These are phyloP conservation scores for Heimioporus sp. DNA, from an alignment of 768 basidiomycete genomes.

Conservation along the genomic window DNA sequence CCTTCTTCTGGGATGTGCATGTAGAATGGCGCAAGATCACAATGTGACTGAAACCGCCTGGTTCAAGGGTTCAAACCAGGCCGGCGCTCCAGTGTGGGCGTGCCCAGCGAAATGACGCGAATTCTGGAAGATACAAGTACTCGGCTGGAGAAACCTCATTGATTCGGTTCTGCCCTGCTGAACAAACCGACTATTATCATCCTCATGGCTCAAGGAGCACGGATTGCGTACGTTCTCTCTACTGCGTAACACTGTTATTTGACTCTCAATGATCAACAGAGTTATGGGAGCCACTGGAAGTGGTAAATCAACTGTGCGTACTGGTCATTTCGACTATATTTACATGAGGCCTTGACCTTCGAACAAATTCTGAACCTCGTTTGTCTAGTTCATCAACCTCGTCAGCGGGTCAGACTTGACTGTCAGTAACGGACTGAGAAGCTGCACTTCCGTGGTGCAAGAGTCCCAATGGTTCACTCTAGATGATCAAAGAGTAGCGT, in stretches of 20 bases:
- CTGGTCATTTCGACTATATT: neutral
- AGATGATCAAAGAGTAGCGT: constrained; percentile 40
- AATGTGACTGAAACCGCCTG: neutral
- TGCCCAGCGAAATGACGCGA: too few species aligned
- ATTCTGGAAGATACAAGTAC: too few species aligned
- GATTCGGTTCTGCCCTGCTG: neutral
- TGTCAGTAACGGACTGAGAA: constrained; percentile 45
- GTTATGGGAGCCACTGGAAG: constrained; percentile 36
- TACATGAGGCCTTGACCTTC: neutral
- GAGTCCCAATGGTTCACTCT: constrained; percentile 41
- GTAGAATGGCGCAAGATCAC: neutral
- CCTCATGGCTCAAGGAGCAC: neutral
- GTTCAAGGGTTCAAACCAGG: too few species aligned
- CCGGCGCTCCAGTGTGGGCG: too few species aligned
- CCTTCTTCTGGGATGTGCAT: neutral
- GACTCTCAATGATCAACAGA: constrained; percentile 9
- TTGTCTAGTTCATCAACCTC: constrained; percentile 47
- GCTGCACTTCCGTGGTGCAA: constrained; percentile 48
- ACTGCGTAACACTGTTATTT: neutral
- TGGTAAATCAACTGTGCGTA: constrained; percentile 33
- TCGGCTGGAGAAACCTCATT: too few species aligned
- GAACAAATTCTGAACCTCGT: too few species aligned
- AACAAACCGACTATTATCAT: neutral
- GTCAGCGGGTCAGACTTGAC: constrained; percentile 46
- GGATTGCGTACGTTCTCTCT: neutral